phyloP scores from a whole-genome alignment of 139 green algal species.

The Picochlorum sp. region DNA sequence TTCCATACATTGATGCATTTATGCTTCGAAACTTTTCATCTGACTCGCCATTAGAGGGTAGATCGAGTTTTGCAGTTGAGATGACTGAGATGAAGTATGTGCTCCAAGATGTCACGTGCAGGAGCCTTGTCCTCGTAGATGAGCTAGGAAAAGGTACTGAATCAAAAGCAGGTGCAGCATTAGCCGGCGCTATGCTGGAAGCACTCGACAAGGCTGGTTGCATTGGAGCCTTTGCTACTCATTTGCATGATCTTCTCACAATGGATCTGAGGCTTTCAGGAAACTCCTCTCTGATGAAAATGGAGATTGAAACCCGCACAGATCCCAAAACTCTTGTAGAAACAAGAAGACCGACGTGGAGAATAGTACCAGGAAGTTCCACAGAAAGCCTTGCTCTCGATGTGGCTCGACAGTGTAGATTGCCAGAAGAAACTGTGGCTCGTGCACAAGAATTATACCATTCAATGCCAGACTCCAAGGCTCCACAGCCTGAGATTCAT shows the following conservation, averaged over 20 bases:
- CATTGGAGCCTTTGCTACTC: conserved; percentile 78
- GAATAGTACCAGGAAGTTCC: conserved; percentile 37
- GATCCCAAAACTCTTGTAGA: neutral
- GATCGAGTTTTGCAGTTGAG: conserved; percentile 78
- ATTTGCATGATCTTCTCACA: conserved; percentile 74
- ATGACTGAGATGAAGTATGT: conserved; percentile 63
- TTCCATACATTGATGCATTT: conserved; percentile 62
- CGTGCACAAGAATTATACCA: conserved; percentile 28
- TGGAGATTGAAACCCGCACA: conserved; percentile 13
- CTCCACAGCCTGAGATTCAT: neutral
- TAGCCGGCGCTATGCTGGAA: conserved; percentile 61
- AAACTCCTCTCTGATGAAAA: conserved; percentile 6
- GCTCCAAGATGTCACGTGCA: conserved; percentile 5
- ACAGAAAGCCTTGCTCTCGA: conserved; percentile 51
- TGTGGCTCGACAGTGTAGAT: conserved; percentile 30
- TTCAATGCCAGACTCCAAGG: conserved; percentile 5
- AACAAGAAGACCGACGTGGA: conserved; percentile 37
- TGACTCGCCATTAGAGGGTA: conserved; percentile 71
- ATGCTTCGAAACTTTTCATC: conserved; percentile 73
- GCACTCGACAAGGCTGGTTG: conserved; percentile 42
- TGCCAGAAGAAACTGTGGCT: conserved; percentile 23
- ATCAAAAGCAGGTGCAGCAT: conserved; percentile 44
- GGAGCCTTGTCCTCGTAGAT: conserved; percentile 73
- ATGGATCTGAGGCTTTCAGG: conserved; percentile 24
- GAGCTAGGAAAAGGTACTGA: conserved; percentile 93